Base-by-base conservation (phyloP, 2,329 filamentous ascomycete genomes). In the Apiospora aurea region DNA sequence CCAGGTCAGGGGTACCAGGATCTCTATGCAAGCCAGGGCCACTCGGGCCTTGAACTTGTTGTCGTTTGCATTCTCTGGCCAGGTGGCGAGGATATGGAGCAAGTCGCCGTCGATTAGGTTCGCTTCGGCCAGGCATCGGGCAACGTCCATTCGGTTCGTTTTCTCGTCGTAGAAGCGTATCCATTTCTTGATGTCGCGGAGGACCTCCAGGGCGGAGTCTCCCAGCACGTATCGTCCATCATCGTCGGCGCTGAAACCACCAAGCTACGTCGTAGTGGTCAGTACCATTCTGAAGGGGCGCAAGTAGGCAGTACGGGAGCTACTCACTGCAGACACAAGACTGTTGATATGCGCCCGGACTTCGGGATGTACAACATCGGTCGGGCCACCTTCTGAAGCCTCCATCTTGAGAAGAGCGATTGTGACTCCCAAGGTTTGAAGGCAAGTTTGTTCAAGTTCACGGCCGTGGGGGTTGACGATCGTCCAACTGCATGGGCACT, bases 171-270 rank as follows among this genome's bases (percentile, higher is more conserved):
- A 96, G 74, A 97, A 90, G 77, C 94, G 95, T 76, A 99, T 88
- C 96, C 96, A 99, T 89, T 93, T 92, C 80, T 96, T 96, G 71
- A 99, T 88, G 83, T 99, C 96, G 74, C 96, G 95, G 72, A 99
- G 87, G 79, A 95, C 96, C 72, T 96, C 94, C 73, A 97, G 86
- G 16, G 95, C 96, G 80, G 98, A 96, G 82, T 98, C 96, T 82
- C 96, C 96, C 47, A 98, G 90, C 61, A 94, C 88, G 81, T 99
- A 99, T 79, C 88, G 88, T 71, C 93, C 93, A 79, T 95, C 92
- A 77, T 96, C 92, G 76, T 94, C 93, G 69, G 91, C 87, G 77
- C 93, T 93, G 78, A 91, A 90, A 70, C 95, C 96, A 84, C 95
- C 96, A 75, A 98, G 91, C 94, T 97, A 81, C 71, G 74, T 77